These are phyloP conservation scores for Vinca minor DNA, from an alignment of 257 asterid genomes.

Conservation along the genomic window DNA sequence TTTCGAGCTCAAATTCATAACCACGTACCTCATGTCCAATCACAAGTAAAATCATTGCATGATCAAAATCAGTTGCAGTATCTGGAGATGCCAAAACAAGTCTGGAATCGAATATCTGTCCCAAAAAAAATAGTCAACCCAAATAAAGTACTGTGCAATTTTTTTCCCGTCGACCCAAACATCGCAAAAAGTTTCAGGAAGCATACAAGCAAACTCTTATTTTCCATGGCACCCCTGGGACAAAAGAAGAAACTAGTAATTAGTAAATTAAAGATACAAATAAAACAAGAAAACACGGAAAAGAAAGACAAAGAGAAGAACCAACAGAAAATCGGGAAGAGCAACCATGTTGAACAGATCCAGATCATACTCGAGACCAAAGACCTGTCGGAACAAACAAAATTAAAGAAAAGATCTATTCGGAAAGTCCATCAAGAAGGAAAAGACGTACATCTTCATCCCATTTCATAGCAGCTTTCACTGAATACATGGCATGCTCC, in stretches of 20 bases:
- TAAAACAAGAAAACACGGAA: constrained; percentile 14
- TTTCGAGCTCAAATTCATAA: constrained; percentile 3
- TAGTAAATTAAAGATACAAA: background rate
- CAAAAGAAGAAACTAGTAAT: constrained; percentile 8
- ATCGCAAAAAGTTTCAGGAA: constrained; percentile 7
- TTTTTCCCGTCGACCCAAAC: background rate
- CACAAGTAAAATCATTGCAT: constrained; percentile 93
- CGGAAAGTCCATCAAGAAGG: constrained; percentile 14
- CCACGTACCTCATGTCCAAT: constrained; percentile 84
- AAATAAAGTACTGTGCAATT: constrained; percentile 1
- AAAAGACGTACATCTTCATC: constrained; percentile 74
- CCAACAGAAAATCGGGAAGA: constrained; percentile 92
- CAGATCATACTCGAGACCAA: constrained; percentile 91
- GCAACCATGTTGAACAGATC: constrained; percentile 95
- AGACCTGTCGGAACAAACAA: constrained; percentile 55
- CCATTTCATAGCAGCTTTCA: constrained; percentile 98
- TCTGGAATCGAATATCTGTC: constrained; percentile 86
- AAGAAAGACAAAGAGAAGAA: constrained; percentile 15
- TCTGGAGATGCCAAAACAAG: constrained; percentile 96
- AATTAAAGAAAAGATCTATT: constrained; percentile 8
- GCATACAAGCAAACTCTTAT: constrained; percentile 92
- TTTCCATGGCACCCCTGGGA: constrained; percentile 99
- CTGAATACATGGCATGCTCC: constrained; percentile 90
- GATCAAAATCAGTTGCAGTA: constrained; percentile 89
- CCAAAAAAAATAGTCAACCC: constrained; percentile 13